These are phyloP conservation scores for Populus tomentosa DNA, from an alignment of 441 rosid genomes.

Conservation along the genomic window DNA sequence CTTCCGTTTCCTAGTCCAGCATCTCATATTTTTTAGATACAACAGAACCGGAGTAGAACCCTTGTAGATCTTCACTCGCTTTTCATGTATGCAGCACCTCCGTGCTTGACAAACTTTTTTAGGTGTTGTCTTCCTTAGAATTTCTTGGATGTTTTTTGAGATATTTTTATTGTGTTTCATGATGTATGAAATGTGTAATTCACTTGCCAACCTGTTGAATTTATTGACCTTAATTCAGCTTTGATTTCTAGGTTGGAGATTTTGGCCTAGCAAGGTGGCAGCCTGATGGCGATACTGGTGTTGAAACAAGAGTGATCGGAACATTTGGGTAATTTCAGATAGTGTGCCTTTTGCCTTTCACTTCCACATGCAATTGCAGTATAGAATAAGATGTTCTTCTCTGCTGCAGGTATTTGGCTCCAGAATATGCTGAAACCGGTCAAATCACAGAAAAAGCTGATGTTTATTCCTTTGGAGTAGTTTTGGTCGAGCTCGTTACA, in stretches of 20 bases:
- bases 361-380: conserved; percentile 7
- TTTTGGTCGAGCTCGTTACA: conserved; percentile 87
- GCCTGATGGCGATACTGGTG: conserved; percentile 94
- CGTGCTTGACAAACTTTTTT: too few relatives aligned
- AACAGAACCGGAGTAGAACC: background rate
- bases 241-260: conserved; percentile 78
- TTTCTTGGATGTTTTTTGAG: background rate
- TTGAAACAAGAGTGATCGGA: conserved; percentile 96
- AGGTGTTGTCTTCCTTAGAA: too few relatives aligned
- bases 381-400: conserved; percentile 14
- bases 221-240: background rate
- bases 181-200: background rate
- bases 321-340: conserved; percentile 77
- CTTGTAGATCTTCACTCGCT: background rate
- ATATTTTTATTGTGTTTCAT: background rate
- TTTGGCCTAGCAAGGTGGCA: conserved; percentile 99
- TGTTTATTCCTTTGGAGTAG: conserved; percentile 96
- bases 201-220: background rate
- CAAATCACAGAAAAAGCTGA: conserved; percentile 98
- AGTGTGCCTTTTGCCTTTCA: conserved; percentile 1
- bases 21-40: background rate
- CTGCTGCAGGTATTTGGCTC: conserved; percentile 84
- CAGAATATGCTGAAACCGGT: conserved; percentile 96
- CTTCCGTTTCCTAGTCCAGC: background rate
- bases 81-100: background rate